These are phyloP conservation scores for Shiraia sp. DNA, from an alignment of 2,329 filamentous ascomycete species.

Conservation along the genomic window DNA sequence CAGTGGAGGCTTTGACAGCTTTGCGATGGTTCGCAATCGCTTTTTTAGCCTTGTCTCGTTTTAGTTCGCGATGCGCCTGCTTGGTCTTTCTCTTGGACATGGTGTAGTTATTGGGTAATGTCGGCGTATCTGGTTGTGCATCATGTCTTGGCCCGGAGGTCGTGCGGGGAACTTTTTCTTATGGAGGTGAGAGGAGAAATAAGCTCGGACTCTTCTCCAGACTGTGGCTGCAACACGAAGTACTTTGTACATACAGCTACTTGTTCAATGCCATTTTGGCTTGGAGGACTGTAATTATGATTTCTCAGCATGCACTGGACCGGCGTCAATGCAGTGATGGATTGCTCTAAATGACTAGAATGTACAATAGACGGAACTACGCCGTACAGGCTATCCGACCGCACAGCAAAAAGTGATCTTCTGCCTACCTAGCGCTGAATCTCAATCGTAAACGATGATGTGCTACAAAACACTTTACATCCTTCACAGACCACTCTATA, in stretches of 20 bases:
- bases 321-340: slow-evolving; percentile 21
- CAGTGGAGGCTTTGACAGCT: slow-evolving; percentile 20
- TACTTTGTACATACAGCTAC: too few relatives aligned
- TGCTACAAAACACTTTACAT: too few relatives aligned
- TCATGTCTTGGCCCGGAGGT: slow-evolving; percentile 6
- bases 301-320: too few relatives aligned
- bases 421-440: too few relatives aligned
- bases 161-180: slow-evolving; percentile 28
- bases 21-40: slow-evolving; percentile 30
- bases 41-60: slow-evolving; percentile 37
- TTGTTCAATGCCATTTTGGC: too few relatives aligned
- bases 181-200: too few relatives aligned
- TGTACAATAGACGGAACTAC: slow-evolving; percentile 35
- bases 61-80: slow-evolving; percentile 36
- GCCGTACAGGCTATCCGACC: slow-evolving; percentile 20
- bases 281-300: too few relatives aligned
- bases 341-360: slow-evolving; percentile 42
- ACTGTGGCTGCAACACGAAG: slow-evolving; percentile 5
- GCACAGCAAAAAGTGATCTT: slow-evolving; percentile 12
- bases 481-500: slow-evolving; percentile 58
- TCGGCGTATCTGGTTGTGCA: slow-evolving; percentile 5
- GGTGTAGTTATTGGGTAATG: not conserved
- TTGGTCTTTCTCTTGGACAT: slow-evolving; percentile 45
- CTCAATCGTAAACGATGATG: too few relatives aligned
- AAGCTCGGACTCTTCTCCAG: slow-evolving; percentile 26